phyloP scores from a whole-genome alignment of 2,329 filamentous ascomycete genomes.

The Aureobasidium subglaciale region DNA sequence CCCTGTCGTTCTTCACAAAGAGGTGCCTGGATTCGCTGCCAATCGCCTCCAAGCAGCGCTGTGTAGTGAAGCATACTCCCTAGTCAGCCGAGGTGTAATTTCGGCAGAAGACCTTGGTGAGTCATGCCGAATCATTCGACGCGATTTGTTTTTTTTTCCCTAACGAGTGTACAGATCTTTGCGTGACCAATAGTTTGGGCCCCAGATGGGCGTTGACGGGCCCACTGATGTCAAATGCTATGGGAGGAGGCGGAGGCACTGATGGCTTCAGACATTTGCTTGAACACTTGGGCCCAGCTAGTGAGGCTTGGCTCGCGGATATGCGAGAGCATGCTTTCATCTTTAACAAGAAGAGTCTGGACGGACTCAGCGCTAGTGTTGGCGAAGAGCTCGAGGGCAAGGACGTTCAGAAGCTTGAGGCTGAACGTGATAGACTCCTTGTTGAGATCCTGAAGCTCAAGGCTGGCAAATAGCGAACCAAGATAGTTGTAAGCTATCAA shows the following conservation, averaged over 20 bases:
- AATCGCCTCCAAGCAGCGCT: slow-evolving; percentile 53
- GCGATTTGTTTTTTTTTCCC: slow-evolving; percentile 19
- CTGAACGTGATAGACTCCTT: slow-evolving; percentile 2
- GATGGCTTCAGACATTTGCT: slow-evolving; percentile 20
- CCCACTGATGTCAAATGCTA: slow-evolving; percentile 35
- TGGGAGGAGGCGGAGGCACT: slow-evolving; percentile 22
- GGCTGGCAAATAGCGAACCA: too few relatives aligned
- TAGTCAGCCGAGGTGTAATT: slow-evolving; percentile 49
- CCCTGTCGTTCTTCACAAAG: slow-evolving; percentile 46
- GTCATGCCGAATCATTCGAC: slow-evolving; percentile 25
- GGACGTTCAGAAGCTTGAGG: slow-evolving; percentile 3
- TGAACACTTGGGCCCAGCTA: slow-evolving; percentile 11
- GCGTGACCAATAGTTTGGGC: slow-evolving; percentile 47
- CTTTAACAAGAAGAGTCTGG: not conserved
- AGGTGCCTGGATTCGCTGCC: slow-evolving; percentile 50
- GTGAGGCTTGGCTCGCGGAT: slow-evolving; percentile 3
- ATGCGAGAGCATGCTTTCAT: slow-evolving; percentile 4
- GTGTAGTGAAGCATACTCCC: slow-evolving; percentile 47
- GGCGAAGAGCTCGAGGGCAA: not conserved
- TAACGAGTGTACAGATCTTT: slow-evolving; percentile 40
- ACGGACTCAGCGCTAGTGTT: slow-evolving; percentile 5
- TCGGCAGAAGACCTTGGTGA: slow-evolving; percentile 40
- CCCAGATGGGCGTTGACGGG: slow-evolving; percentile 50
- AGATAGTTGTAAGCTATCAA: too few relatives aligned
- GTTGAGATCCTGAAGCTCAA: not conserved